phyloP scores from a whole-genome alignment of 495 filamentous ascomycete species.

The Annulohypoxylon moriforme region DNA sequence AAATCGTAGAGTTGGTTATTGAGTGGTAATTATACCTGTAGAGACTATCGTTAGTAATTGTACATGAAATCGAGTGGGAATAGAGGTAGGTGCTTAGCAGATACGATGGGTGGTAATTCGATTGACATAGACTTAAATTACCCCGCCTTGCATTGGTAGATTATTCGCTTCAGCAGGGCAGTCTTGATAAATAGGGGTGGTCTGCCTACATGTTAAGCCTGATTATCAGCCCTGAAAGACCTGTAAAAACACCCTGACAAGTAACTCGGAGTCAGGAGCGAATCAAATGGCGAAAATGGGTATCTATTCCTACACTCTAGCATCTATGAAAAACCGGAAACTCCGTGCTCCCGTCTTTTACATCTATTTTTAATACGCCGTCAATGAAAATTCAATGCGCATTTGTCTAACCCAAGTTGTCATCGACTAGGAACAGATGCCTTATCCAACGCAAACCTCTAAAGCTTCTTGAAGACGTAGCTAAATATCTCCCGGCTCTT shows the following conservation, averaged over 20 bases:
- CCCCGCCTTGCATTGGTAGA: too few relatives aligned
- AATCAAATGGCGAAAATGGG: slow-evolving; percentile 15
- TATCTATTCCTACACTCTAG: slow-evolving; percentile 36
- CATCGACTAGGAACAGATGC: not conserved
- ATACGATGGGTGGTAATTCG: not conserved
- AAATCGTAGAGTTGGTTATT: too few relatives aligned
- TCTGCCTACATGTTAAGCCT: not conserved
- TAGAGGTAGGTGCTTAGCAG: not conserved
- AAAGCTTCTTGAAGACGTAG: slow-evolving; percentile 74
- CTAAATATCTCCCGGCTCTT: slow-evolving; percentile 93
- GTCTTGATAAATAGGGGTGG: not conserved
- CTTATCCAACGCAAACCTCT: not conserved
- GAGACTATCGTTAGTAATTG: too few relatives aligned
- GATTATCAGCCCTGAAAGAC: not conserved
- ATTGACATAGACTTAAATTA: not conserved
- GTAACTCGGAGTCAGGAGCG: not conserved
- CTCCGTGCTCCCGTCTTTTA: slow-evolving; percentile 19
- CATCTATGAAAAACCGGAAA: slow-evolving; percentile 18
- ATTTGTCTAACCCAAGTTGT: not conserved
- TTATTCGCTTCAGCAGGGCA: too few relatives aligned
- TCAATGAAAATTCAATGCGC: not conserved
- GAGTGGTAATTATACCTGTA: too few relatives aligned
- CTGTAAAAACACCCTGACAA: not conserved
- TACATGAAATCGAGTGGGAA: too few relatives aligned
- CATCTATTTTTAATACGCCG: not conserved